Evolutionary conservation across 2,329 filamentous ascomycete species (phyloP).

Genomic region (Emergomyces orientalis): DNA sequence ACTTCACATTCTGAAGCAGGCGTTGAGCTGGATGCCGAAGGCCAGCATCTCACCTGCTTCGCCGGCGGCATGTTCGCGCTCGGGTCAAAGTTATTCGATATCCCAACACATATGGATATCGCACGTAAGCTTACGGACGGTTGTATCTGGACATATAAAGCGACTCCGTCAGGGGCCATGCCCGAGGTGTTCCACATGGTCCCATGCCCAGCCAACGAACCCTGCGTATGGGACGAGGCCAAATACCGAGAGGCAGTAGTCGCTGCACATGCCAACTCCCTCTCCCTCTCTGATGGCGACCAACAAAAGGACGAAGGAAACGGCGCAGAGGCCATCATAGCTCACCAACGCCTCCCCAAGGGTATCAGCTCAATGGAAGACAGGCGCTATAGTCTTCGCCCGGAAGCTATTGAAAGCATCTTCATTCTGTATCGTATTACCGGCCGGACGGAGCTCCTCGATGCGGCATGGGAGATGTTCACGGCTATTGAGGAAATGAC

Average conservation of each 20-base stretch:
- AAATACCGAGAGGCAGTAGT: slow-evolving; percentile 4
- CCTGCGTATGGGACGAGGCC: slow-evolving; percentile 12
- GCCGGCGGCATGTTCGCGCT: slow-evolving; percentile 48
- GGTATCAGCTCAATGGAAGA: slow-evolving; percentile 10
- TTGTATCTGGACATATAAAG: slow-evolving; percentile 48
- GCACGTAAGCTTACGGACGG: slow-evolving; percentile 45
- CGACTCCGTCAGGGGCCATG: slow-evolving; percentile 44
- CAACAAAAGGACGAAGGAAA: not conserved
- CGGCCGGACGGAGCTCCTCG: slow-evolving; percentile 62
- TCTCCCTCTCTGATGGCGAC: not conserved
- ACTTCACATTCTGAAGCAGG: slow-evolving; percentile 26
- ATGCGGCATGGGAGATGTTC: slow-evolving; percentile 87
- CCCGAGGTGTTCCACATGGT: slow-evolving; percentile 41
- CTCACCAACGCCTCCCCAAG: slow-evolving; percentile 9
- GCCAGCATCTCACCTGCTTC: slow-evolving; percentile 47
- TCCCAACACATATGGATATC: slow-evolving; percentile 39
- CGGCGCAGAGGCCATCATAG: slow-evolving; percentile 4
- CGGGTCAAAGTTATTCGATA: slow-evolving; percentile 43
- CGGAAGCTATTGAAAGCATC: slow-evolving; percentile 79
- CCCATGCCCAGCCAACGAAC: slow-evolving; percentile 27
- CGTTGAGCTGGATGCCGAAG: slow-evolving; percentile 31
- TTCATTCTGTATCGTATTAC: slow-evolving; percentile 90
- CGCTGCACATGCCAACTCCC: not conserved
- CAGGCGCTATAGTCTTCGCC: slow-evolving; percentile 26
- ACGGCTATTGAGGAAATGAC: slow-evolving; percentile 60